Evolutionary conservation across 352 stramenopile genomes (phyloP).

Genomic region (Elongisporangium senticosum): DNA sequence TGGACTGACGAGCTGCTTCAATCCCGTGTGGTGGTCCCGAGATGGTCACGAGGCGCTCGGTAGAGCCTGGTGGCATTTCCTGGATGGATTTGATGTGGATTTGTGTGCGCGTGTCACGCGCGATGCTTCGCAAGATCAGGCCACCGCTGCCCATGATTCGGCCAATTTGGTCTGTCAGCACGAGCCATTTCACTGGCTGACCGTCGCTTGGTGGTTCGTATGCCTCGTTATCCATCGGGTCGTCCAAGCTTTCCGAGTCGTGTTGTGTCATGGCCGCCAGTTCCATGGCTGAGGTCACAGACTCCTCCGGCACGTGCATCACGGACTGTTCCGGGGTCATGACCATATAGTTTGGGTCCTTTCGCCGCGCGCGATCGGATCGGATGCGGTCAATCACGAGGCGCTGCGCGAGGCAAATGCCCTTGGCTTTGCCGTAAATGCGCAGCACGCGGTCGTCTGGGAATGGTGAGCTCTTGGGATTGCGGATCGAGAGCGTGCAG

Average conservation of each 20-base stretch:
- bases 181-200: slow-evolving; percentile 36
- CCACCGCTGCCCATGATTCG: slow-evolving; percentile 60
- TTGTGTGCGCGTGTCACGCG: slow-evolving; percentile 27
- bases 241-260: slow-evolving; percentile 7
- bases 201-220: slow-evolving; percentile 2
- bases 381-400: slow-evolving; percentile 56
- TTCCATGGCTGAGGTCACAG: slow-evolving; percentile 34
- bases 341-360: slow-evolving; percentile 47
- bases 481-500: slow-evolving; percentile 55
- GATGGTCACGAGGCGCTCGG: slow-evolving; percentile 42
- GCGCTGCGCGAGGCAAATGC: slow-evolving; percentile 56
- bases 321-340: slow-evolving; percentile 18
- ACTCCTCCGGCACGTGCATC: slow-evolving; percentile 28
- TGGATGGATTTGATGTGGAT: slow-evolving; percentile 34
- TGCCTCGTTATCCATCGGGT: slow-evolving; percentile 15
- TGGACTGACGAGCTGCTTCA: slow-evolving; percentile 26
- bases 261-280: slow-evolving; percentile 14
- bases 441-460: slow-evolving; percentile 52
- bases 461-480: slow-evolving; percentile 24
- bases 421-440: slow-evolving; percentile 48
- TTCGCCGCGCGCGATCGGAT: slow-evolving; percentile 29
- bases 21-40: slow-evolving; percentile 24
- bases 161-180: slow-evolving; percentile 39
- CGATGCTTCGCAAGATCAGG: slow-evolving; percentile 36
- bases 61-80: slow-evolving; percentile 35